Percentiles rank a stretch among this genome's conserved stretches.
phyloP scores from a whole-genome alignment of 2,329 filamentous ascomycete genomes.

The Stachybotrys chlorohalonatus region DNA sequence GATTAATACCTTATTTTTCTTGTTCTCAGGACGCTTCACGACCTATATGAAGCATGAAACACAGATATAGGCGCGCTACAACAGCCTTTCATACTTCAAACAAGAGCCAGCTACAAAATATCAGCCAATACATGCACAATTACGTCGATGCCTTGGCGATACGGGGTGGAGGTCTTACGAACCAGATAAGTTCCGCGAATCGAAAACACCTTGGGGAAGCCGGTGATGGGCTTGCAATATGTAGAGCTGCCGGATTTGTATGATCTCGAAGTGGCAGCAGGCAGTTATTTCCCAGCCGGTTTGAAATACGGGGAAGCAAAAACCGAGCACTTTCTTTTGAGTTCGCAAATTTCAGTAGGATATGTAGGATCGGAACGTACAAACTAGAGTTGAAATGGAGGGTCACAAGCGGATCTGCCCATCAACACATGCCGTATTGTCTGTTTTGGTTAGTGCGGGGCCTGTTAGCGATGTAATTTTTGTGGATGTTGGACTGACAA shows the following conservation, averaged over 20 bases:
- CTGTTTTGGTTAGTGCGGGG: constrained; percentile 10
- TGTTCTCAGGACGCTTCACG: too few species aligned
- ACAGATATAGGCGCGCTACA: constrained; percentile 37
- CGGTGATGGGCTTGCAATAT: constrained; percentile 12
- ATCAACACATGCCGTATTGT: constrained; percentile 27
- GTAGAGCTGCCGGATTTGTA: constrained; percentile 14
- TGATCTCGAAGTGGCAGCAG: constrained; percentile 14
- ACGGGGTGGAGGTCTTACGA: constrained; percentile 6
- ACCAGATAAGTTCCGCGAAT: constrained; percentile 19
- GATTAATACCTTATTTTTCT: background rate
- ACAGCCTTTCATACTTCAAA: constrained; percentile 22
- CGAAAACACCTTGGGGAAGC: constrained; percentile 14
- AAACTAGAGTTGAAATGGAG: constrained; percentile 16
- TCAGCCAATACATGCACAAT: background rate
- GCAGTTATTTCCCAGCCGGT: constrained; percentile 16
- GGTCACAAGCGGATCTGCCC: constrained; percentile 17
- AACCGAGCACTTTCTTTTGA: constrained; percentile 12
- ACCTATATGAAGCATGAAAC: too few species aligned
- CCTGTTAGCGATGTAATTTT: constrained; percentile 2
- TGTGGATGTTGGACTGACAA: constrained; percentile 20
- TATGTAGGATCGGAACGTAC: constrained; percentile 3
- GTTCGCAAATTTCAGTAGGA: background rate
- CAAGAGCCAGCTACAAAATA: constrained; percentile 3
- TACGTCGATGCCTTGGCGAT: background rate
- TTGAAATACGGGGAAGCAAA: constrained; percentile 12